Conservation (phyloP, 208 protist species). For the Wallacemonas sp. region DNA sequence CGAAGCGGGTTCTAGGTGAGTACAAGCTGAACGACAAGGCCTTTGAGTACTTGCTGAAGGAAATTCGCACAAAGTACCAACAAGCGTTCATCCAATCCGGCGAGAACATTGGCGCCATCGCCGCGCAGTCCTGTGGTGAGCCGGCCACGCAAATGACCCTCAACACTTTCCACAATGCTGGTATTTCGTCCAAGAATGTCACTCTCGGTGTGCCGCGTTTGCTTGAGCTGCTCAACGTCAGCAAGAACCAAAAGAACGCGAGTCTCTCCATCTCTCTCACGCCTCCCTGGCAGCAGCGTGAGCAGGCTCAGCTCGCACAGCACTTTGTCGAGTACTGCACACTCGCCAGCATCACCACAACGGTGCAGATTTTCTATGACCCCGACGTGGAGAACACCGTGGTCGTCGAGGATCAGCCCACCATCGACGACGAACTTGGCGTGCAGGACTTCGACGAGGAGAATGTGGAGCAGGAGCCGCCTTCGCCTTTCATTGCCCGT, state of each 20-base stretch:
- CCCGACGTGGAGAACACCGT: constrained; percentile 93
- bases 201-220: constrained; percentile 97
- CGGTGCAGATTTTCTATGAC: constrained; percentile 98
- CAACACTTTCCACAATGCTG: constrained; percentile 99
- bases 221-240: constrained; percentile 99
- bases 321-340: constrained; percentile 95
- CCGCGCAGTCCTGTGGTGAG: constrained; percentile 99
- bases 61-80: constrained; percentile 82
- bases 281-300: constrained; percentile 44
- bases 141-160: constrained; percentile 99
- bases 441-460: constrained; percentile 59
- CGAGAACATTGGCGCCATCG: constrained; percentile 98
- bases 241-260: constrained; percentile 96
- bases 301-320: constrained; percentile 89
- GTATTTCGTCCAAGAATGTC: constrained; percentile 99
- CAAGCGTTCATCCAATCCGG: constrained; percentile 95
- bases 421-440: constrained; percentile 62
- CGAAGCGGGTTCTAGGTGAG: constrained; percentile 93
- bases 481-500: constrained; percentile 96
- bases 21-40: constrained; percentile 94
- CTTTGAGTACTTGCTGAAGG: constrained; percentile 94
- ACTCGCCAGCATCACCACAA: constrained; percentile 86
- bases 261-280: constrained; percentile 94
- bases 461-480: constrained; percentile 32
- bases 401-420: constrained; percentile 93